Percentiles rank a stretch among this genome's conserved stretches.
phyloP scores from a whole-genome alignment of 1,139 yeast species.

The Hyphopichia burtonii region DNA sequence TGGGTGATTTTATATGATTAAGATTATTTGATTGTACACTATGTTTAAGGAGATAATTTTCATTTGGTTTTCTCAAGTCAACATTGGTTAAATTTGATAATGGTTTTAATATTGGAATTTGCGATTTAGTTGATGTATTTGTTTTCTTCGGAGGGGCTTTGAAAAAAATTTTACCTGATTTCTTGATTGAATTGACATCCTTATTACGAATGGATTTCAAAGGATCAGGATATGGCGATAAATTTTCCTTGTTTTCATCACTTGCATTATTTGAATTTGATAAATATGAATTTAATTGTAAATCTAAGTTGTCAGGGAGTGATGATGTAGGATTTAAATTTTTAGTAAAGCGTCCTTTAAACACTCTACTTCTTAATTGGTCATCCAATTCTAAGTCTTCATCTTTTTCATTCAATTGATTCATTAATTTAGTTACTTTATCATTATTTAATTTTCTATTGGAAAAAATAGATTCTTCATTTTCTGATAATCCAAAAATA shows the following conservation, averaged over 20 bases:
- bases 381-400: slow-evolving; percentile 44
- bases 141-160: slow-evolving; percentile 20
- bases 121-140: slow-evolving; percentile 11
- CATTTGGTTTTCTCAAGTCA: slow-evolving; percentile 12
- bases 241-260: slow-evolving; percentile 37
- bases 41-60: slow-evolving; percentile 11
- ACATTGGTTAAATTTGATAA: slow-evolving; percentile 20
- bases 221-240: slow-evolving; percentile 27
- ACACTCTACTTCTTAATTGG: slow-evolving; percentile 46
- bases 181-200: slow-evolving; percentile 19
- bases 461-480: slow-evolving; percentile 15
- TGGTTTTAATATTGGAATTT: slow-evolving; percentile 34
- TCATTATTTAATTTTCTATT: slow-evolving; percentile 29
- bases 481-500: slow-evolving; percentile 7
- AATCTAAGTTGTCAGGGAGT: slow-evolving; percentile 30
- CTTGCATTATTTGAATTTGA: background rate
- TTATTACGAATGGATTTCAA: slow-evolving; percentile 20
- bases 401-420: slow-evolving; percentile 24
- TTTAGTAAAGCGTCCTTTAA: slow-evolving; percentile 35
- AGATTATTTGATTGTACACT: slow-evolving; percentile 5
- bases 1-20: slow-evolving; percentile 22
- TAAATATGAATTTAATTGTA: slow-evolving; percentile 27
- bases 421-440: slow-evolving; percentile 38
- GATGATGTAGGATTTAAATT: slow-evolving; percentile 9
- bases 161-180: slow-evolving; percentile 22